Evolutionary conservation across 768 basidiomycete genomes (phyloP).

Genomic region (Cystofilobasidium capitatum): DNA sequence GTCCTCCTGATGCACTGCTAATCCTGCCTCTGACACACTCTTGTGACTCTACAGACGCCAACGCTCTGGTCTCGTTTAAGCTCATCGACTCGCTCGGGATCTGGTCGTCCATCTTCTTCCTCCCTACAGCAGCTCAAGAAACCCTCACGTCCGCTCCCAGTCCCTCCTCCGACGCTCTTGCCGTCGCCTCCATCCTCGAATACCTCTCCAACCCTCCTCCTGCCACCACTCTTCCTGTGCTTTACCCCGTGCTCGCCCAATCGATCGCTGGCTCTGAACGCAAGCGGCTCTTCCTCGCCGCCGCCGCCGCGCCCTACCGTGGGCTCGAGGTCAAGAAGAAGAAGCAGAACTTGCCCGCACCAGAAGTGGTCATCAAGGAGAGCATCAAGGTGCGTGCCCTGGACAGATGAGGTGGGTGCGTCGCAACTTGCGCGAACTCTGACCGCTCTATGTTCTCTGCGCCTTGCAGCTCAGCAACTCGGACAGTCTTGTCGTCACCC

Average conservation of each 20-base stretch:
- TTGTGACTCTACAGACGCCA: constrained; percentile 34
- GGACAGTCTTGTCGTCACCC: constrained; percentile 46
- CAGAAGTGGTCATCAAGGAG: constrained; percentile 66
- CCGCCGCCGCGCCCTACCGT: constrained; percentile 62
- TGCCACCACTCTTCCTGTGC: constrained; percentile 17
- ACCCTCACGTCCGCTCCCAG: constrained; percentile 41
- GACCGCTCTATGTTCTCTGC: too few species aligned
- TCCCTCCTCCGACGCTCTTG: constrained; percentile 42
- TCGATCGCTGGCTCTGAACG: constrained; percentile 36
- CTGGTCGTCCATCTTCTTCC: constrained; percentile 55
- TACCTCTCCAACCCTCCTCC: constrained; percentile 26
- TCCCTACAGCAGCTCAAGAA: constrained; percentile 38
- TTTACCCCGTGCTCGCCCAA: constrained; percentile 46
- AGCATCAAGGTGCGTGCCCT: constrained; percentile 54
- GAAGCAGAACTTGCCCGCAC: constrained; percentile 52
- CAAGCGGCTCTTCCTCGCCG: constrained; percentile 67
- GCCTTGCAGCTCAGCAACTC: constrained; percentile 22
- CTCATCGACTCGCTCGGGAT: constrained; percentile 66
- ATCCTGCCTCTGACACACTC: not conserved
- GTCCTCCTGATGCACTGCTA: not conserved
- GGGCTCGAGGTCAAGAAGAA: constrained; percentile 52
- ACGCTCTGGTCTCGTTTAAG: constrained; percentile 63
- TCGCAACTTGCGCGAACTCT: too few species aligned
- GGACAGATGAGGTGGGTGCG: too few species aligned
- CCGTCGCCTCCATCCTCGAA: constrained; percentile 54